phyloP scores from a whole-genome alignment of 164 flowering plant species.

The Aristolochia contorta region DNA sequence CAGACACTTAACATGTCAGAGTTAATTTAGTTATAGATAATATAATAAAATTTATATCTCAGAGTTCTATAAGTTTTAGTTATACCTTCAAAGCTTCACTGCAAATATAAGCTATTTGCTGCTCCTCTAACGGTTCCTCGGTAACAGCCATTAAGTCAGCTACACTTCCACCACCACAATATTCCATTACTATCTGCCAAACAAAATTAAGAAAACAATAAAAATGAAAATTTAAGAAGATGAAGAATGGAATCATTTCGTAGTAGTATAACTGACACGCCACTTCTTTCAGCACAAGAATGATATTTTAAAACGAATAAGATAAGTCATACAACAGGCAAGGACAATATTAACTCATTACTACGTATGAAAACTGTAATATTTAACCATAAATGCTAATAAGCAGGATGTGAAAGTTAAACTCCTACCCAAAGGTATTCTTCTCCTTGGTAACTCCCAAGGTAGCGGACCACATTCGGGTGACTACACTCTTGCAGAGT shows the following conservation, averaged over 20 bases:
- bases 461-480: constrained; percentile 98
- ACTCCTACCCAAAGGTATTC: constrained; percentile 88
- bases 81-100: constrained; percentile 90
- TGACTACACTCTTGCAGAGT: constrained; percentile 98
- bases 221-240: no score
- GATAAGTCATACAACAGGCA: no score
- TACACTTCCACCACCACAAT: constrained; percentile 99
- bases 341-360: no score
- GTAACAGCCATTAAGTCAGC: constrained; percentile 92
- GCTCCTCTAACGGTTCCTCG: constrained; percentile 87
- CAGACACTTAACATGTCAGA: no score
- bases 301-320: no score
- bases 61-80: background rate
- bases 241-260: no score
- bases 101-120: constrained; percentile 94
- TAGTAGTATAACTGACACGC: no score
- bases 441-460: constrained; percentile 98
- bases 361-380: no score
- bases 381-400: background rate
- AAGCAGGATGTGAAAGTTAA: background rate
- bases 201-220: background rate
- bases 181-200: constrained; percentile 96
- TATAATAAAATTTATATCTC: no score
- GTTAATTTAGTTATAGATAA: no score
- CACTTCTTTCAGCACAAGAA: no score